Conservation (phyloP, 2,329 filamentous ascomycete genomes). For the Paramyrothecium sp. region DNA sequence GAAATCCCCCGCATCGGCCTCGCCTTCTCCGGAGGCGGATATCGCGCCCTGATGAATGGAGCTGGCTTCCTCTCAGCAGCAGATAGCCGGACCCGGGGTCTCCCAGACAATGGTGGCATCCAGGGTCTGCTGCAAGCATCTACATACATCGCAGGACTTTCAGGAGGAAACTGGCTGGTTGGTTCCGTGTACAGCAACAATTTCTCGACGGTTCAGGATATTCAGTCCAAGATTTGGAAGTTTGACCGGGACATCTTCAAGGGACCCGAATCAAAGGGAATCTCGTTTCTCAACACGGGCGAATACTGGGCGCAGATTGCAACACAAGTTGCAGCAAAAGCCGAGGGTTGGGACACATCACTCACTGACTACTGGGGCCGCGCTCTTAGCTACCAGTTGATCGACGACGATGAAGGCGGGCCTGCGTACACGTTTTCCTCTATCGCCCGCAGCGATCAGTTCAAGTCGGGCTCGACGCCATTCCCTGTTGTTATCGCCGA, state of each 20-base stretch:
- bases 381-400: not conserved
- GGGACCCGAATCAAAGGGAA: not conserved
- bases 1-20: not conserved
- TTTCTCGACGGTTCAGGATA: not conserved
- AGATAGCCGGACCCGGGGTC: not conserved
- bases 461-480: not conserved
- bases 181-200: not conserved
- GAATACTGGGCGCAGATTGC: not conserved
- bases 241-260: not conserved
- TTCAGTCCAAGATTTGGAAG: not conserved
- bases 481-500: not conserved
- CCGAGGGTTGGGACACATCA: not conserved
- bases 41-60: not conserved
- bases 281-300: conserved; percentile 27
- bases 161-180: not conserved
- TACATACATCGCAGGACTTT: not conserved
- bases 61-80: not conserved
- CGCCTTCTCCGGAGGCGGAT: not conserved
- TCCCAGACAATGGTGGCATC: not conserved
- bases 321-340: not conserved
- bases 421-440: not conserved
- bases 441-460: not conserved
- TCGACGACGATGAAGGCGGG: not conserved
- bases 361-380: not conserved
- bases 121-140: not conserved